Evolutionary conservation across 257 asterid species (phyloP).

Genomic region (Nyctanthes arbortristis): DNA sequence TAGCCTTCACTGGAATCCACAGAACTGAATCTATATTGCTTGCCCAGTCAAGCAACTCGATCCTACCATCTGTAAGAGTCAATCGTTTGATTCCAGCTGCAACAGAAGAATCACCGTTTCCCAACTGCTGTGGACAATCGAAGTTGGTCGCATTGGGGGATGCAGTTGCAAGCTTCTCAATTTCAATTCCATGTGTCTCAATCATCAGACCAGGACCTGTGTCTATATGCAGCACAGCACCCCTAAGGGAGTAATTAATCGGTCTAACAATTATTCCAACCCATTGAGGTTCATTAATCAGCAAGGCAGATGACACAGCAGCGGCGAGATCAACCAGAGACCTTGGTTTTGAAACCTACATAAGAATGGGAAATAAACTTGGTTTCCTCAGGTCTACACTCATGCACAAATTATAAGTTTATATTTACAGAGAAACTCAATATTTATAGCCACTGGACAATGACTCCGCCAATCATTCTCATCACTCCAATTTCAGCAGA

Average conservation of each 20-base stretch:
- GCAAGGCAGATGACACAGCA: slow-evolving; percentile 94
- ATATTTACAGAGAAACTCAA: slow-evolving; percentile 3
- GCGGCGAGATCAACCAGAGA: slow-evolving; percentile 92
- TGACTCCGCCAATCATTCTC: neutral
- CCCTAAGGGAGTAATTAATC: slow-evolving; percentile 78
- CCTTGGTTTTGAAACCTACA: slow-evolving; percentile 89
- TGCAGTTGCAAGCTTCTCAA: slow-evolving; percentile 60
- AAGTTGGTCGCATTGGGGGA: slow-evolving; percentile 30
- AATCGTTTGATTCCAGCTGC: slow-evolving; percentile 50
- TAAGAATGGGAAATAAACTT: slow-evolving; percentile 16
- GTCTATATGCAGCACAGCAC: slow-evolving; percentile 86
- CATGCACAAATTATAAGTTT: neutral
- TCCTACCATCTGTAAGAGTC: slow-evolving; percentile 66
- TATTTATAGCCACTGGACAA: neutral
- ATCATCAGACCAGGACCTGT: slow-evolving; percentile 96
- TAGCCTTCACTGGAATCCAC: slow-evolving; percentile 87
- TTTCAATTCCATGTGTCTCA: slow-evolving; percentile 71
- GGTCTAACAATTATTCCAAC: slow-evolving; percentile 86
- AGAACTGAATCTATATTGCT: slow-evolving; percentile 72
- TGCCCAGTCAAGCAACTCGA: slow-evolving; percentile 87
- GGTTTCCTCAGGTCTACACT: neutral
- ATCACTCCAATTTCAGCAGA: slow-evolving; percentile 25
- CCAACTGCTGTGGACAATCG: slow-evolving; percentile 28
- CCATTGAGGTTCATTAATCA: slow-evolving; percentile 95
- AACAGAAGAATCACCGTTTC: slow-evolving; percentile 30